Base-by-base conservation (phyloP, 2,329 filamentous ascomycete genomes). In the Colletotrichum sp. region DNA sequence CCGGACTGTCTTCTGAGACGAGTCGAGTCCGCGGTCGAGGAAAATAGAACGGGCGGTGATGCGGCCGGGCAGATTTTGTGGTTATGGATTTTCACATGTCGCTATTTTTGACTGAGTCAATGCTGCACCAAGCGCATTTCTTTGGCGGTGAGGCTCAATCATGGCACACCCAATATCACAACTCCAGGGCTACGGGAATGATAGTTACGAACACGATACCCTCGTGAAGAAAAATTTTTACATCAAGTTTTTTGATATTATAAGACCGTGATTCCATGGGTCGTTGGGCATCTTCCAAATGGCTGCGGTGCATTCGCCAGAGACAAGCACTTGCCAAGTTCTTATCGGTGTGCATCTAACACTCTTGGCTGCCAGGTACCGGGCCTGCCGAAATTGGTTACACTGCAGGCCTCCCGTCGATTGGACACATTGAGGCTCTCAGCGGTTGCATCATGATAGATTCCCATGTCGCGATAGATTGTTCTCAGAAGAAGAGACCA, bases 391-490 rank as follows among this genome's bases (percentile, higher is more conserved):
- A 66, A n/a, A 52, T 25, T 61, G 65, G 36, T 62, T 69, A 62
- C 65, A 69, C 36, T 69, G 65, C 70, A 72, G 55, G 55, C 16
- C 48, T 55, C 28, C 58, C 22, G 30, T 32, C 39, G 43, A 13
- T 30, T 32, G 43, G 39, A 12, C 43, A 36, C 15, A 36, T 55
- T 52, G 34, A 62, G 56, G 34, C 55, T 70, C 56, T 43, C 16
- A 15, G 55, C 39, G 34, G 52, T 30, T 61, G 30, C 30, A 69
- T 61, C 25, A 22, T 58, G 32, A 39, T 39, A 64, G 13, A 66
- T 58, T 68, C 55, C 70, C 55, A 61, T 61, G 70, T 36, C 36
- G 52, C 52, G 70, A 71, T 30, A 36, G 22, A 58, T 56, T 25
- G n/a, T 22, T 27, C 16, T 1, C 8, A 62, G 10, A 34, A 43